Conservation (phyloP, 371 early-diverging fungal species). For the Capniomyces stellatus region DNA sequence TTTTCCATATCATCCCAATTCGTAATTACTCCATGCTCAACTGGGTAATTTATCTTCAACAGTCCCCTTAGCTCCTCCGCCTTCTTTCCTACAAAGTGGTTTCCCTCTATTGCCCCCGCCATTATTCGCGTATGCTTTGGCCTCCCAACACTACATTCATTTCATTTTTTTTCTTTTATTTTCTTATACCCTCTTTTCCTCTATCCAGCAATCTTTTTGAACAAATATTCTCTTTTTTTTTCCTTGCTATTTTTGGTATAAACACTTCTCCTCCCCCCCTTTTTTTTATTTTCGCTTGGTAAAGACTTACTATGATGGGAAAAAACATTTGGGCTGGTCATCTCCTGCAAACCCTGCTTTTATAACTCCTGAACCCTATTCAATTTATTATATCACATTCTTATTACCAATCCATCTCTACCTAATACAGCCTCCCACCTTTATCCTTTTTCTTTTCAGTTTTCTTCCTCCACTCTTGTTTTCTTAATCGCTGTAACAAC, state of each 20-base stretch:
- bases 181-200: no score
- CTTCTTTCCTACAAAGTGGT: slow-evolving; percentile 78
- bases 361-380: slow-evolving; percentile 86
- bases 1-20: slow-evolving; percentile 96
- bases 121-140: slow-evolving; percentile 88
- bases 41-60: slow-evolving; percentile 78
- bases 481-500: no score
- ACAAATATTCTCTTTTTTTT: slow-evolving; percentile 1
- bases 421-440: no score
- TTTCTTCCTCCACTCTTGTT: no score
- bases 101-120: slow-evolving; percentile 94
- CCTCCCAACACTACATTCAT: slow-evolving; percentile 57
- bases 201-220: no score
- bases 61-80: slow-evolving; percentile 89
- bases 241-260: not conserved
- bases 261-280: no score
- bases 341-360: slow-evolving; percentile 97
- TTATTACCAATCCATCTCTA: no score
- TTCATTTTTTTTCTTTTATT: not conserved
- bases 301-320: slow-evolving; percentile 61
- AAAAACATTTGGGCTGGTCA: slow-evolving; percentile 81
- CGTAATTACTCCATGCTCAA: slow-evolving; percentile 89
- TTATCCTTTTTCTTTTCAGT: no score
- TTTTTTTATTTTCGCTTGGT: not conserved
- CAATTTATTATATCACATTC: slow-evolving; percentile 1